These are phyloP conservation scores for Lasiodiplodia hormozganensis DNA, from an alignment of 2,329 filamentous ascomycete genomes.

Conservation along the genomic window DNA sequence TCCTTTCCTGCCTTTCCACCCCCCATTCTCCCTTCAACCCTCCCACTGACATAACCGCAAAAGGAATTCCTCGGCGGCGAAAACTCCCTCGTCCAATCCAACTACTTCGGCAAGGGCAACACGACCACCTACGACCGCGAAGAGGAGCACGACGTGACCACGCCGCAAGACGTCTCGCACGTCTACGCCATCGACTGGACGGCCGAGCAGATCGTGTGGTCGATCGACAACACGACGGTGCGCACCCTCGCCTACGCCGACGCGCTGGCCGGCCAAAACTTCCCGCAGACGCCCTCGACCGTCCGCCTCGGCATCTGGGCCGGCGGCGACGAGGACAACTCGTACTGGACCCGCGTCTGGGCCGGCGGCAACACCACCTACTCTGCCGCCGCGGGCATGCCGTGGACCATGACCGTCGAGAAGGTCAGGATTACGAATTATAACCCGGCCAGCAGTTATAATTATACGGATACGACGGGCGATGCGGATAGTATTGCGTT, in stretches of 20 bases:
- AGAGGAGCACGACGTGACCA: constrained; percentile 63
- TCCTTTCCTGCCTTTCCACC: too few relatives aligned
- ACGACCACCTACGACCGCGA: constrained; percentile 73
- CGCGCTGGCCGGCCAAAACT: constrained; percentile 64
- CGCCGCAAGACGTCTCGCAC: constrained; percentile 65
- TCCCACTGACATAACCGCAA: not conserved
- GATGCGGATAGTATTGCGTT: constrained; percentile 57
- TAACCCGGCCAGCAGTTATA: constrained; percentile 58
- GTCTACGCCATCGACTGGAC: constrained; percentile 78
- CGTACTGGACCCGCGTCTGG: constrained; percentile 65
- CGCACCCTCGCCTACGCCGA: constrained; percentile 68
- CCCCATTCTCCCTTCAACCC: too few relatives aligned
- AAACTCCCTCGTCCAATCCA: constrained; percentile 65
- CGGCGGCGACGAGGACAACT: constrained; percentile 54
- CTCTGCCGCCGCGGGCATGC: constrained; percentile 43
- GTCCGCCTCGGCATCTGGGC: constrained; percentile 55
- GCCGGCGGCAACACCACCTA: constrained; percentile 66
- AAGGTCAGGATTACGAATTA: constrained; percentile 59
- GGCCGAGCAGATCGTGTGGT: constrained; percentile 69
- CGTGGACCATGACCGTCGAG: constrained; percentile 61
- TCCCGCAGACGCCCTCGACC: constrained; percentile 79
- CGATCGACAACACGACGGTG: constrained; percentile 71
- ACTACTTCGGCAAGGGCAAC: constrained; percentile 78
- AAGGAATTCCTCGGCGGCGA: constrained; percentile 61
- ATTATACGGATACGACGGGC: constrained; percentile 58